These are phyloP conservation scores for Ambrosia hybrid DNA, from an alignment of 140 eudicot species.

Conservation along the genomic window DNA sequence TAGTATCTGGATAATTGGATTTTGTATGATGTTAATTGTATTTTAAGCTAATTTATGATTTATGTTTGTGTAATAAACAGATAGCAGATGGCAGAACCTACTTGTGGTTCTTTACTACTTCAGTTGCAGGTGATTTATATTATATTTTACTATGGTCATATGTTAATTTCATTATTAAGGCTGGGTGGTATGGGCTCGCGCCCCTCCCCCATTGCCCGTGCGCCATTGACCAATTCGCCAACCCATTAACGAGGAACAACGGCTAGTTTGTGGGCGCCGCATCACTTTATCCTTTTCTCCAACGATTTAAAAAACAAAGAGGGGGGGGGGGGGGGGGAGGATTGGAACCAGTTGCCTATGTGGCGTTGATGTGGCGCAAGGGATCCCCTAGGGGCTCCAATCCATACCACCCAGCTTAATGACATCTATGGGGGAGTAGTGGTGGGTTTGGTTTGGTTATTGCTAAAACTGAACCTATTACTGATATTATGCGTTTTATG, in stretches of 20 bases:
- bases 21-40: background rate
- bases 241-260: too few species aligned
- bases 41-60: background rate
- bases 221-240: too few species aligned
- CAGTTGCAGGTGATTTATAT: constrained; percentile 68
- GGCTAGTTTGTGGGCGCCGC: too few species aligned
- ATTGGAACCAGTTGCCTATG: too few species aligned
- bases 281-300: too few species aligned
- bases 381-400: too few species aligned
- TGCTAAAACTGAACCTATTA: background rate
- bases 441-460: background rate
- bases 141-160: background rate
- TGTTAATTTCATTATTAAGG: background rate
- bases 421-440: background rate
- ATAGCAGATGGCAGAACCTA: constrained; percentile 69
- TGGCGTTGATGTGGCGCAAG: too few species aligned
- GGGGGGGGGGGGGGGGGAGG: too few species aligned
- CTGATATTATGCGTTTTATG: background rate
- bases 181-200: too few species aligned
- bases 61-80: background rate
- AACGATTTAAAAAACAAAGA: too few species aligned
- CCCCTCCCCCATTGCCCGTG: too few species aligned
- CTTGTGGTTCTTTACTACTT: constrained; percentile 76
- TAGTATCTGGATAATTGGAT: background rate
- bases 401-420: too few species aligned